These are phyloP conservation scores for Lactarius hengduanensis DNA, from an alignment of 768 basidiomycete genomes.

Conservation along the genomic window DNA sequence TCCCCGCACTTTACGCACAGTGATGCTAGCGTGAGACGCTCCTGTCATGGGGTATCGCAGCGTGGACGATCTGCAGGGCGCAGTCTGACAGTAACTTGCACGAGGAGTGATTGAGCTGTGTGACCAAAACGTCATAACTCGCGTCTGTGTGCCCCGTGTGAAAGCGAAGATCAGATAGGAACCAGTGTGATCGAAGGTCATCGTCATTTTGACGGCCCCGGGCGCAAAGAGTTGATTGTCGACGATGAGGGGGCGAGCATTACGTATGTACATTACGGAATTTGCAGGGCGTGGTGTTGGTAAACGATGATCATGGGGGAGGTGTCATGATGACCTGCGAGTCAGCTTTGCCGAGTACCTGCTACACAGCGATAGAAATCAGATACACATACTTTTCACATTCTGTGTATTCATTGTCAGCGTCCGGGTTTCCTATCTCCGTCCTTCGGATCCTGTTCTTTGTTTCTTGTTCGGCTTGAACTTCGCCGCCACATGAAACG, in stretches of 20 bases:
- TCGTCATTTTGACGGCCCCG: background rate
- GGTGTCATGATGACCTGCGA: background rate
- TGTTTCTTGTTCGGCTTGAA: background rate
- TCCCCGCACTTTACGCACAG: background rate
- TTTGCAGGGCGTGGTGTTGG: background rate
- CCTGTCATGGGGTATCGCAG: background rate
- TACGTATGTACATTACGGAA: background rate
- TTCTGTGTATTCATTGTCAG: background rate
- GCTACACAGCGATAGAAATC: too few relatives aligned
- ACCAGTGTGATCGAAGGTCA: background rate
- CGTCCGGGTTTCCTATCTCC: background rate
- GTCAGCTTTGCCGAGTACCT: background rate
- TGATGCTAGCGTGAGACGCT: background rate
- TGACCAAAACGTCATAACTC: background rate
- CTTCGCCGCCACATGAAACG: background rate
- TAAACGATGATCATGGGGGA: background rate
- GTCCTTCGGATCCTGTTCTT: background rate
- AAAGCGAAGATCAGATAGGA: background rate
- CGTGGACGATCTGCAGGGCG: background rate
- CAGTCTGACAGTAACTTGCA: background rate
- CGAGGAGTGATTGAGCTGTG: background rate
- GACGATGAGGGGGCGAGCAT: background rate
- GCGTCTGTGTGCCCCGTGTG: background rate
- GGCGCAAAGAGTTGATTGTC: conserved; percentile 3
- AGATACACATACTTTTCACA: background rate